Percentiles rank a stretch among this genome's conserved stretches.
Evolutionary conservation across 2,329 filamentous ascomycete species (phyloP).

Genomic region (Tolypocladium inflatum): DNA sequence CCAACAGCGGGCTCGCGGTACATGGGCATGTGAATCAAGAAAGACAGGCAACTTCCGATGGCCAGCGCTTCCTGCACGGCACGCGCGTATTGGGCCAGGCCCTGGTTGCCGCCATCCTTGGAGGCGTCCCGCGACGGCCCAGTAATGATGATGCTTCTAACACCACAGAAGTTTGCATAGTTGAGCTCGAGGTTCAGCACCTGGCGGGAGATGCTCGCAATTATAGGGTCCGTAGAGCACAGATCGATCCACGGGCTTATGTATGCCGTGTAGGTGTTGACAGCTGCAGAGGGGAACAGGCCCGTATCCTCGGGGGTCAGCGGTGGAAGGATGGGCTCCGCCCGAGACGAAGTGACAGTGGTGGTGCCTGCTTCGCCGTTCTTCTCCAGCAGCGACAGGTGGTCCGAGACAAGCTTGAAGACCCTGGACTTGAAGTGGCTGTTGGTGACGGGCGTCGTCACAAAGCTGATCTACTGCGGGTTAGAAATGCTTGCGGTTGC

Average conservation of each 20-base stretch:
- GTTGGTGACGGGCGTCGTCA: conserved; percentile 72
- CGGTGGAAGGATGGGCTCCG: conserved; percentile 52
- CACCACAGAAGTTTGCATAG: conserved; percentile 91
- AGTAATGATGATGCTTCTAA: conserved; percentile 71
- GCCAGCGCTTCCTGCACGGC: conserved; percentile 72
- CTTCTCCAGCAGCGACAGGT: conserved; percentile 38
- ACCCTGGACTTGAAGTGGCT: conserved; percentile 61
- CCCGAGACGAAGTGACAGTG: conserved; percentile 34
- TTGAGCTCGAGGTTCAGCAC: conserved; percentile 84
- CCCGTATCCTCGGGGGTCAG: conserved; percentile 73
- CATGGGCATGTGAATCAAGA: conserved; percentile 79
- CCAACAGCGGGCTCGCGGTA: conserved; percentile 59
- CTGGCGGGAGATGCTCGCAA: conserved; percentile 80
- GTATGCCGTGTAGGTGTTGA: conserved; percentile 67
- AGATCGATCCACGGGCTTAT: conserved; percentile 92
- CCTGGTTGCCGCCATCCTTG: conserved; percentile 36
- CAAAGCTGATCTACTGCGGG: conserved; percentile 58
- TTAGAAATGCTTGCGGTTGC: background rate
- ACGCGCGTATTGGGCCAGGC: conserved; percentile 69
- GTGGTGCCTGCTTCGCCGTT: conserved; percentile 26
- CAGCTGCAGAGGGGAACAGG: conserved; percentile 56
- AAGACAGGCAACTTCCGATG: conserved; percentile 65
- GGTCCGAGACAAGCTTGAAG: conserved; percentile 47
- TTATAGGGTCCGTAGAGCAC: conserved; percentile 69
- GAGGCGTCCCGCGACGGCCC: conserved; percentile 61